Base-by-base conservation (phyloP, 164 flowering plant genomes). In the Macadamia tetraphylla region DNA sequence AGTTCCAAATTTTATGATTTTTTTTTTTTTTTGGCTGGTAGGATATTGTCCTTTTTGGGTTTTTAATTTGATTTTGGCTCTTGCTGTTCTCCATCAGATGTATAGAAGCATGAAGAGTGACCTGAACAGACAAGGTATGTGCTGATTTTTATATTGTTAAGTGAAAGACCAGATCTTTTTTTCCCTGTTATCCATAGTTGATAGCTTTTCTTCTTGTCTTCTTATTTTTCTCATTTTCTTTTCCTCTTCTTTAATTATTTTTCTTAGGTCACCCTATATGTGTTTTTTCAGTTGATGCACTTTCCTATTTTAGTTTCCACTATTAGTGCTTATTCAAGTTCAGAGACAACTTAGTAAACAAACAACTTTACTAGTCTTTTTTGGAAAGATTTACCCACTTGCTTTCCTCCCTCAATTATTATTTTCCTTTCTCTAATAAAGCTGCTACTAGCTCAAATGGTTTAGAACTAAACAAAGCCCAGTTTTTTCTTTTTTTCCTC, bases 51-150 rank as follows among this genome's bases (percentile, higher is more conserved):
- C 55, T 14, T 51, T 52, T 43, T 1, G 23, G 14, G 60, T 18
- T 46, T 7, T 29, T 52, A 66, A n/a, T 55, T 75, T 64, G 58
- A 30, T 69, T 62, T 65, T 48, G 23, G 46, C n/a, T 70, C 12
- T 51, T 23, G 63, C 32, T 59, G 6, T 48, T 49, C 58, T 29
- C 3, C 11, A 74, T 66, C 87, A 89, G 94, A 89, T 89, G 94
- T 87, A 86, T 66, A 82, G 94, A 67, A 85, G 91, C 81, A 84
- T 86, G 90, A 87, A 74, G 77, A 73, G 72, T 69, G 90, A 86
- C 44, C 62, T 74, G 62, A 74, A 49, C 58, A 77, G 81, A 74
- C 83, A 73, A 83, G 93, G 89, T 85, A 78, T 58, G 40, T 35
- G 40, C 40, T 35, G 0, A 35, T 35, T 35, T 35, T 35, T 35